phyloP scores from a whole-genome alignment of 2,329 filamentous ascomycete genomes.

The Elsinoe arachidis region DNA sequence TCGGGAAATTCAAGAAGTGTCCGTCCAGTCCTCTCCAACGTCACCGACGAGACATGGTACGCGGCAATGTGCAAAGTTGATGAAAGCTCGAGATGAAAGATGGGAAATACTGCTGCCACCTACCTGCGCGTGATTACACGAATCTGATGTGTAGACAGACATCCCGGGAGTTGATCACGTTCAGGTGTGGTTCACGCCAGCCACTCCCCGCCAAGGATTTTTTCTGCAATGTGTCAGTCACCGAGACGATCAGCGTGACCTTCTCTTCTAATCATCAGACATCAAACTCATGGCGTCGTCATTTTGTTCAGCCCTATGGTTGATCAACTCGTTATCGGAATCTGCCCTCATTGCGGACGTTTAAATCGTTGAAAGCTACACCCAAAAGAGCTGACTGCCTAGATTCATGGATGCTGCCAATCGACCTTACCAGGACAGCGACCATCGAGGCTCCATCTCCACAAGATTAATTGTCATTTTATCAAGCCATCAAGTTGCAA shows the following conservation, averaged over 20 bases:
- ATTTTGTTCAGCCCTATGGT: conserved; percentile 5
- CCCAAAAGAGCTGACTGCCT: background rate
- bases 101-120: background rate
- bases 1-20: too few relatives aligned
- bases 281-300: background rate
- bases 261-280: background rate
- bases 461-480: too few relatives aligned
- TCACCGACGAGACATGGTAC: too few relatives aligned
- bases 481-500: too few relatives aligned
- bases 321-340: background rate
- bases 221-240: background rate
- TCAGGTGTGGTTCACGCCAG: conserved; percentile 2
- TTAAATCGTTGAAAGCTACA: background rate
- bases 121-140: conserved; percentile 8
- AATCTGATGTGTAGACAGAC: background rate
- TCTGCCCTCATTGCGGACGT: background rate
- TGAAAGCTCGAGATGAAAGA: background rate
- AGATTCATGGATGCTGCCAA: too few relatives aligned
- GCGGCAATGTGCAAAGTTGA: background rate
- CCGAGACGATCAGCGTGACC: background rate
- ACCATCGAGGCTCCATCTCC: too few relatives aligned
- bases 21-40: too few relatives aligned
- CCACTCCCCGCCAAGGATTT: conserved; percentile 11
- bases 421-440: too few relatives aligned
- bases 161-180: conserved; percentile 4